Evolutionary conservation across 2,329 filamentous ascomycete genomes (phyloP), one percentile per base, ranked within the genome.

Genomic region (Pseudocercospora cruenta): DNA sequence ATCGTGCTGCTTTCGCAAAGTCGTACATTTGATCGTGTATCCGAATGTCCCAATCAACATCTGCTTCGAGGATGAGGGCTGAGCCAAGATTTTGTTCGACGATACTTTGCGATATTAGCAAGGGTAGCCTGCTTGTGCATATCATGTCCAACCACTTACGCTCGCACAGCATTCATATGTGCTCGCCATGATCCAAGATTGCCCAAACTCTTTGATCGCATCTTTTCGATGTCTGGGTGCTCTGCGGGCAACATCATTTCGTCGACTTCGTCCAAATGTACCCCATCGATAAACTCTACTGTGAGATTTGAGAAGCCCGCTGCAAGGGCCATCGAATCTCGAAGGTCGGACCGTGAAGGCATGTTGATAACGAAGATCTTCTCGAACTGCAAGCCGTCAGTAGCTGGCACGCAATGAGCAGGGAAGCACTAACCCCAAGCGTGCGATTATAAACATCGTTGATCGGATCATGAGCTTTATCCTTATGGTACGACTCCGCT

Each of bases 311-410:
- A 84, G 6, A 84, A 77, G 0, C 80, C 79, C 1, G 83, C 82
- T 1, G 82, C 81, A 6, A 86, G 75, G 1, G 79, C 76, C 71
- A 87, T 80, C 2, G 81, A 78, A 75, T 87, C 83, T 51, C 83
- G 80, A 9, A 84, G 81, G 68, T 87, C 85, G 22, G 80, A 82
- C 3, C 85, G 77, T 21, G 79, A 78, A 0, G 83, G 82, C 5
- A 87, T 78, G 55, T 83, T 85, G 54, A 87, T 80, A 24, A 84
- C 83, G 67, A 86, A 80, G 16, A 87, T 82, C 60, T 83, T 79
- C 36, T 83, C 77, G 67, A 87, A 87, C 84, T 75, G 60, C 24
- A 33, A 10, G 6, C 3, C 28, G 51, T 69, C 43, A 70, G 64
- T 43, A 58, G n/a, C 19, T 19, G 33, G 2, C 33, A n/a, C 5